Evolutionary conservation across 345 rosid species (phyloP), one percentile per base, ranked within the genome.

Genomic region (Microcos paniculata): DNA sequence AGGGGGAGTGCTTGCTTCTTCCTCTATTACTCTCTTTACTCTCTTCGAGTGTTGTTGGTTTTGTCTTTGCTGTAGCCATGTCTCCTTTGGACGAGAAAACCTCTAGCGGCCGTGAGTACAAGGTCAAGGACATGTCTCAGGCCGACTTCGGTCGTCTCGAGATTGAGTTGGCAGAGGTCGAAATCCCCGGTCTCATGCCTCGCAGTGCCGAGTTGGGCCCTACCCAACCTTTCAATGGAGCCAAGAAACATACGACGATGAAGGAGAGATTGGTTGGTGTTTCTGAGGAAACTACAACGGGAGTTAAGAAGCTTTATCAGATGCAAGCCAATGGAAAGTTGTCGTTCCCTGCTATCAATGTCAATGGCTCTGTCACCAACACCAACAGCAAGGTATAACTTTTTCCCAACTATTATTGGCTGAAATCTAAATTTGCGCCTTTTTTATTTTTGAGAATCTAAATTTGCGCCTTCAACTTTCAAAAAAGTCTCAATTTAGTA

Each of bases 321-420:
- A 94, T 92, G 97, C 92, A 92, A 73, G 82, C 74, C 15, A 89
- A 78, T 66, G 98, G 96, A 6, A 78, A 94, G 10, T 87, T 94
- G 10, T 64, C 92, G 77, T 94, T 94, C 90, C n/a, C n/a, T n/a
- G n/a, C n/a, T n/a, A n/a, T n/a, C n/a, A n/a, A n/a, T n/a, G n/a
- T n/a, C n/a, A n/a, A 84, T 96, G 12, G 98, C 97, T 26, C 92
- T 46, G 98, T 94, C n/a, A n/a, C n/a, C n/a, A n/a, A n/a, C 76
- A 94, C 98, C 76, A 94, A 94, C 96, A 94, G 98, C 97, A 94
- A 94, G 97, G 98, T 92, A 84, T 67, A 8, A 18, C 24, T 30
- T 33, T 26, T 43, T 15, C 40, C 66, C 38, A 18, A 15, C 12
- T 75, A 6, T 18, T 40, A 49, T 46, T 67, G 18, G 15, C 63